These are phyloP conservation scores for Beauveria sp. DNA, from an alignment of 2,329 filamentous ascomycete genomes.

Conservation along the genomic window DNA sequence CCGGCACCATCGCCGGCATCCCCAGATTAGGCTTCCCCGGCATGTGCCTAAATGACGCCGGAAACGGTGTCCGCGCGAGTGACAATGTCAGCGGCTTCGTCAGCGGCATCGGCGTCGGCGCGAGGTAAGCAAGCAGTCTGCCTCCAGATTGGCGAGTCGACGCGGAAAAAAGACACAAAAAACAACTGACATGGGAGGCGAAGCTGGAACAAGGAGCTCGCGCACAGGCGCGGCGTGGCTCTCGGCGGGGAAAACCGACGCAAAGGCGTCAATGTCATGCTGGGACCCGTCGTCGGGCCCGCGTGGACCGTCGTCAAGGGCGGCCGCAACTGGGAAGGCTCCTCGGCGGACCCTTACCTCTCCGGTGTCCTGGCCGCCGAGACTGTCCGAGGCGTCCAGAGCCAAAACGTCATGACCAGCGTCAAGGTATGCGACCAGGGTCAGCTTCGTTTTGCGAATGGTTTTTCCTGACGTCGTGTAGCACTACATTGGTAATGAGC, in stretches of 20 bases:
- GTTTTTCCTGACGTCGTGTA: conserved; percentile 31
- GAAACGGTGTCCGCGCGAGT: conserved; percentile 39
- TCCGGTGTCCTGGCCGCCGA: conserved; percentile 64
- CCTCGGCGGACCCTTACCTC: conserved; percentile 62
- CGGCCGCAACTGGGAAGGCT: conserved; percentile 70
- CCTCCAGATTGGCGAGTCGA: conserved; percentile 14
- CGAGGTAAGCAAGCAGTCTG: conserved; percentile 37
- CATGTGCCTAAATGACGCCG: conserved; percentile 42
- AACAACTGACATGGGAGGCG: conserved; percentile 45
- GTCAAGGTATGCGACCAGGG: conserved; percentile 39
- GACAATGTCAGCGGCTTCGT: conserved; percentile 42
- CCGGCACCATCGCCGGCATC: conserved; percentile 38
- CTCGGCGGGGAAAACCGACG: conserved; percentile 5
- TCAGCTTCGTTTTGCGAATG: neutral
- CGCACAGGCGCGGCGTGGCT: neutral
- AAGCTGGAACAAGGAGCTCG: conserved; percentile 43
- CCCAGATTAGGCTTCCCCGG: conserved; percentile 38
- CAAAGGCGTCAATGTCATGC: conserved; percentile 53
- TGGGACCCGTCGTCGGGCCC: conserved; percentile 65
- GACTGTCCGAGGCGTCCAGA: conserved; percentile 67
- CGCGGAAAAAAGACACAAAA: conserved; percentile 33
- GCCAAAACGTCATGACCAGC: conserved; percentile 71
- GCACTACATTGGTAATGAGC: conserved; percentile 69
- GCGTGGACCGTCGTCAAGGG: conserved; percentile 63
- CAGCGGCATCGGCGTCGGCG: conserved; percentile 39